phyloP scores from a whole-genome alignment of 768 basidiomycete species.

The Amanita inopinata region DNA sequence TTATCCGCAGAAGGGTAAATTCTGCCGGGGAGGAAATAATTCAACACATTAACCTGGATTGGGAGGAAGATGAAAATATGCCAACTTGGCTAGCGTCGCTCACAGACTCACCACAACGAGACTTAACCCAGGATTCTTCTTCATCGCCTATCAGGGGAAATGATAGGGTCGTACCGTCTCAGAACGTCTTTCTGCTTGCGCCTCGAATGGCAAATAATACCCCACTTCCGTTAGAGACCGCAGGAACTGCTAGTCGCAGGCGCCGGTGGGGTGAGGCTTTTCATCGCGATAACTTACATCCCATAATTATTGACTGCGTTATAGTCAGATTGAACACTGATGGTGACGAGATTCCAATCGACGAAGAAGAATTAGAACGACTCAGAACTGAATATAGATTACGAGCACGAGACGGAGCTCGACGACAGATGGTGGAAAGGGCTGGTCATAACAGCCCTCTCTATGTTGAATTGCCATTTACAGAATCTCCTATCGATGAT shows the following conservation, averaged over 20 bases:
- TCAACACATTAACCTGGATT: constrained; percentile 29
- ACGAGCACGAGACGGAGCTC: not conserved
- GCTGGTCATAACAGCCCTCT: not conserved
- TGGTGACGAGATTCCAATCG: constrained; percentile 54
- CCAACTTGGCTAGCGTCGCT: no score
- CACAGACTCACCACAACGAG: no score
- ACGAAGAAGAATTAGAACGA: constrained; percentile 51
- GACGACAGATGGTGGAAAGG: constrained; percentile 7
- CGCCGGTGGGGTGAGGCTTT: constrained; percentile 37
- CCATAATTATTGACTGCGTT: constrained; percentile 6
- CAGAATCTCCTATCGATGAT: constrained; percentile 1
- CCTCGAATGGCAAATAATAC: not conserved
- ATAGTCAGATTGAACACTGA: constrained; percentile 43
- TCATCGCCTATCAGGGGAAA: constrained; percentile 4
- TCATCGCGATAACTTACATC: constrained; percentile 1
- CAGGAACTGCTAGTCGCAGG: constrained; percentile 17
- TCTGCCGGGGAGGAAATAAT: constrained; percentile 29
- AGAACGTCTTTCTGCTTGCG: not conserved
- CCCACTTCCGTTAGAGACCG: not conserved
- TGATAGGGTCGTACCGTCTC: constrained; percentile 2
- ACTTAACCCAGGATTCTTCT: constrained; percentile 10
- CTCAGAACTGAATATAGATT: constrained; percentile 23
- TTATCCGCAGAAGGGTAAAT: constrained; percentile 25
- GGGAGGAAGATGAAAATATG: constrained; percentile 29
- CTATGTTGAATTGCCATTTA: not conserved